A percentile compares a stretch with the other conserved stretches of the same genome.
Conservation (phyloP, 1,284 basidiomycete genomes). For the Irpex sp. region DNA sequence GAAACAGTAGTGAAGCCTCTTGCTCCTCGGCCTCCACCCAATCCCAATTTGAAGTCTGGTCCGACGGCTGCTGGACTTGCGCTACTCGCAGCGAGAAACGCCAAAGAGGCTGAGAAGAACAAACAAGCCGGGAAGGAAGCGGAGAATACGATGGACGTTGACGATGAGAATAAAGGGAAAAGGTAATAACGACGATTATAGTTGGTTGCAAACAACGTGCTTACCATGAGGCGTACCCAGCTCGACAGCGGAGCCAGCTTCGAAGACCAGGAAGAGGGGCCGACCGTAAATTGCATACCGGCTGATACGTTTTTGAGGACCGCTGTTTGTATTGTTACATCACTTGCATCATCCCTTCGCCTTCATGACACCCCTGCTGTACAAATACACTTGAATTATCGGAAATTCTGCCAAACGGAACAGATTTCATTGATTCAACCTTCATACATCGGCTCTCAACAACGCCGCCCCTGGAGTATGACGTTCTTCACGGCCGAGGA, state of each 20-base stretch:
- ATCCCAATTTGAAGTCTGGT: constrained; percentile 16
- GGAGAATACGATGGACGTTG: constrained; percentile 46
- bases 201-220: not conserved
- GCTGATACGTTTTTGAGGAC: not conserved
- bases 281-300: not conserved
- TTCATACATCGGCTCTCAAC: too few species aligned
- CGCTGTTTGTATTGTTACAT: not conserved
- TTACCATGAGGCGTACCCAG: not conserved
- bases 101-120: constrained; percentile 31
- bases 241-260: not conserved
- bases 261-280: not conserved
- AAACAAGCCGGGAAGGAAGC: constrained; percentile 35
- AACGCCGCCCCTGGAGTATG: too few species aligned
- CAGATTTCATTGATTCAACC: too few species aligned
- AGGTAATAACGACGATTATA: constrained; percentile 38
- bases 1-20: constrained; percentile 23
- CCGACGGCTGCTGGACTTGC: constrained; percentile 23
- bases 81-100: constrained; percentile 16
- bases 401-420: too few species aligned
- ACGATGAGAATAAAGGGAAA: constrained; percentile 44
- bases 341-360: not conserved
- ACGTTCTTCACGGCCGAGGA: too few species aligned
- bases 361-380: too few species aligned
- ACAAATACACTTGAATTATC: too few species aligned
- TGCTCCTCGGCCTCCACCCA: constrained; percentile 5